Conservation (phyloP, 2,329 filamentous ascomycete genomes). For the Alternaria novae-zelandiae region DNA sequence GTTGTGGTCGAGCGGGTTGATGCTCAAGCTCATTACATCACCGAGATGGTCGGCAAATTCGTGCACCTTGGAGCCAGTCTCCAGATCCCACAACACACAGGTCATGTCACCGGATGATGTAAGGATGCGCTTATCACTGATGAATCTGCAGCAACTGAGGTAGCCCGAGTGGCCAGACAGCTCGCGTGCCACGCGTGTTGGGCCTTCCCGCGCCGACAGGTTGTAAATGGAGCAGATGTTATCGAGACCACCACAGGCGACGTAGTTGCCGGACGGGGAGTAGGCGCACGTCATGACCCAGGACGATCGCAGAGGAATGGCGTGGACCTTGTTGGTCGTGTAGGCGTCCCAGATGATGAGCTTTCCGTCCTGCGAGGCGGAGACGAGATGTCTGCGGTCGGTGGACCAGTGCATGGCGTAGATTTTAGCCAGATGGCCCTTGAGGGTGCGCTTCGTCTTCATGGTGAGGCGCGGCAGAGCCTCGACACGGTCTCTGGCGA, state of each 20-base stretch:
- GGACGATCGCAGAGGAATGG: conserved; percentile 93
- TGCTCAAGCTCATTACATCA: conserved; percentile 99
- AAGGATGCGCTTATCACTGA: conserved; percentile 96
- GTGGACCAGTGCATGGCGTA: conserved; percentile 99
- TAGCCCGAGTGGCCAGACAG: conserved; percentile 97
- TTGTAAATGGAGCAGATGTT: conserved; percentile 99
- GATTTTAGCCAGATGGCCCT: conserved; percentile 98
- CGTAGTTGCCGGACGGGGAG: conserved; percentile 96
- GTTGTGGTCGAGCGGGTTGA: conserved; percentile 99
- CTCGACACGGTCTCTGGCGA: conserved; percentile 91
- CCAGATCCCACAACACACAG: conserved; percentile 99
- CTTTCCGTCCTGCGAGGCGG: conserved; percentile 98
- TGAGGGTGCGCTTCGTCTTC: conserved; percentile 96
- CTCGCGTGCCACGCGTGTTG: conserved; percentile 92
- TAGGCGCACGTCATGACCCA: conserved; percentile 99
- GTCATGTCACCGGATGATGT: conserved; percentile 99
- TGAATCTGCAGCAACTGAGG: conserved; percentile 97
- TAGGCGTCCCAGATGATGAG: conserved; percentile 99
- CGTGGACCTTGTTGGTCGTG: conserved; percentile 99
- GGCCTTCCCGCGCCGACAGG: conserved; percentile 94
- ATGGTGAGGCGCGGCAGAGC: conserved; percentile 91
- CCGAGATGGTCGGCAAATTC: conserved; percentile 98
- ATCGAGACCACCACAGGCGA: conserved; percentile 96
- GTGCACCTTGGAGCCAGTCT: conserved; percentile 94
- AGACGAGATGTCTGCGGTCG: conserved; percentile 94